Base-by-base conservation (phyloP, 2,329 filamentous ascomycete genomes). In the Trichophyton rubrum region DNA sequence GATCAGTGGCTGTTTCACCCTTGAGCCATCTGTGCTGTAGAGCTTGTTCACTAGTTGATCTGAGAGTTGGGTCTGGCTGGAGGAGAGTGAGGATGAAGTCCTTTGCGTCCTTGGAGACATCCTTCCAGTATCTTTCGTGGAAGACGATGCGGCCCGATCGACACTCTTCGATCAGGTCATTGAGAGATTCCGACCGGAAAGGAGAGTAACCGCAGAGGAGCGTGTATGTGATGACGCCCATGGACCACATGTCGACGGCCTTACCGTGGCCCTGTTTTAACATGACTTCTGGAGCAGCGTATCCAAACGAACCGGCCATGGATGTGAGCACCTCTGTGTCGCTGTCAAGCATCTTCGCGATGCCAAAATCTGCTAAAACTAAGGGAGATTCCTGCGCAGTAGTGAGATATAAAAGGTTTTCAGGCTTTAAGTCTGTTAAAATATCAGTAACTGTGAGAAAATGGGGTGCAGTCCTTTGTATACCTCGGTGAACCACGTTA, bases 171-270 rank as follows among this genome's bases (percentile, higher is more conserved):
- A 99, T 95, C 66, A 99, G 80, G 69, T 97, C 93, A 66, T 87
- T 83, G 56, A 99, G 80, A 69, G 89, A 96, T 78, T 99, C 93
- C 64, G 90, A 93, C 67, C 93, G 86, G 83, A 99, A 99, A 20
- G 93, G 93, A 51, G 92, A 96, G 79, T 99, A 99, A 67, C 93
- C 93, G 72, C 95, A 99, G 58, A 99, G 87, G 30, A 99, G 81
- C 15, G 93, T 99, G 77, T 99, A 99, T 47, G 93, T 97, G 70
- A 99, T 99, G 69, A 99, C 93, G 64, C 93, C 93, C 76, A 99
- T 82, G 2, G 93, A 97, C 93, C 93, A 99, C 89, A 99, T 96
- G 72, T 99, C 93, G 38, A 97, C 93, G 3, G 93, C 90, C 76
- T 97, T 99, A 72, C 93, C 93, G 73, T 99, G 95, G 20, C 93